phyloP scores from a whole-genome alignment of 2,329 filamentous ascomycete genomes.

The Penicillium oxalicum region DNA sequence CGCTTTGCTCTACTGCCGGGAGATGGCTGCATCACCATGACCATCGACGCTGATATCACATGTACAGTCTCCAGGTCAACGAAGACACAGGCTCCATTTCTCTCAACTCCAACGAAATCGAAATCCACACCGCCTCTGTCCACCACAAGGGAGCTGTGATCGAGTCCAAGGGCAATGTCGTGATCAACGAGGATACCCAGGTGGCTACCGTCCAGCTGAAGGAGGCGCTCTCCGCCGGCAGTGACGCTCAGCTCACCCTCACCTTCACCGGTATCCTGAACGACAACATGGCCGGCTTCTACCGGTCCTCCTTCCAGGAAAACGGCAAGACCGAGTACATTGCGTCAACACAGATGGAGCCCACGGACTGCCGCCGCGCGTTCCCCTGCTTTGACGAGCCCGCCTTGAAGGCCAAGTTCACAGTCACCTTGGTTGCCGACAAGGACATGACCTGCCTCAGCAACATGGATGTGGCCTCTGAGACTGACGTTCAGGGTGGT shows the following conservation, averaged over 20 bases:
- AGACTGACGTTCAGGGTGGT: conserved; percentile 63
- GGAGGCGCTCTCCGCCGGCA: conserved; percentile 64
- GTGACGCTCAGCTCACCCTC: conserved; percentile 70
- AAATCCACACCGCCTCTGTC: conserved; percentile 70
- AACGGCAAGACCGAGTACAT: conserved; percentile 76
- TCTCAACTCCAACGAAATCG: conserved; percentile 80
- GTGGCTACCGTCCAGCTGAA: conserved; percentile 75
- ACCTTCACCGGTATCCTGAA: conserved; percentile 76
- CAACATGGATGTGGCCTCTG: conserved; percentile 89
- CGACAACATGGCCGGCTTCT: conserved; percentile 97
- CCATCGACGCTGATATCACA: conserved; percentile 7
- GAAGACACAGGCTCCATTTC: conserved; percentile 81
- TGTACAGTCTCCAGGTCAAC: conserved; percentile 63
- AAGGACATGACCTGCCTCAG: conserved; percentile 85
- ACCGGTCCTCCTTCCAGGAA: conserved; percentile 87
- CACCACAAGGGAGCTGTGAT: conserved; percentile 50
- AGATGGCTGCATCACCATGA: too few relatives aligned
- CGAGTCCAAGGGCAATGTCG: conserved; percentile 60
- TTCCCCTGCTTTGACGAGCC: conserved; percentile 98
- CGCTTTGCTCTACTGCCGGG: too few relatives aligned
- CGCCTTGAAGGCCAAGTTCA: conserved; percentile 86
- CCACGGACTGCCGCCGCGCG: conserved; percentile 83
- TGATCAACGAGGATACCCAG: conserved; percentile 73
- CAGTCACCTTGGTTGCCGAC: conserved; percentile 83
- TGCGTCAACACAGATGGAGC: conserved; percentile 93